Percentiles rank a stretch among this genome's conserved stretches.
Evolutionary conservation across 345 rosid species (phyloP).

Genomic region (Abelmoschus esculentus): DNA sequence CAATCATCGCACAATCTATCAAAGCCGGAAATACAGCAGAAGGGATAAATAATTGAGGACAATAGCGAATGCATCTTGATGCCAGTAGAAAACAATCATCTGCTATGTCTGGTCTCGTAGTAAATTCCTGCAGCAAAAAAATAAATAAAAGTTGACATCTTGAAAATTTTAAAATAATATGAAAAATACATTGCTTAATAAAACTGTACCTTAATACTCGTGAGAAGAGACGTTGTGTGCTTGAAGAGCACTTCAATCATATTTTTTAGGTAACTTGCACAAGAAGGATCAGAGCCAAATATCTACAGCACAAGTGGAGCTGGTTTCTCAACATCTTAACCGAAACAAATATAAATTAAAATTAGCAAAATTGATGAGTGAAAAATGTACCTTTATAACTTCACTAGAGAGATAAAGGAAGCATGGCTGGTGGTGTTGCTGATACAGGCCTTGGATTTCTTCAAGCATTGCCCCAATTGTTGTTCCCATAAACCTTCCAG

Average conservation of each 20-base stretch:
- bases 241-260: conserved; percentile 83
- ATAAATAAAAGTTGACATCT: neutral
- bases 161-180: conserved; percentile 6
- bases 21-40: conserved; percentile 70
- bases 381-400: conserved; percentile 76
- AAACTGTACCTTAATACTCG: conserved; percentile 66
- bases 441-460: conserved; percentile 85
- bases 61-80: conserved; percentile 93
- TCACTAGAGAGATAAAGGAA: conserved; percentile 98
- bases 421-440: conserved; percentile 94
- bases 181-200: conserved; percentile 3
- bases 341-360: neutral
- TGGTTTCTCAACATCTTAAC: conserved; percentile 7
- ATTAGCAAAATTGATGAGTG: conserved; percentile 1
- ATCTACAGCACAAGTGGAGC: conserved; percentile 44
- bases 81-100: conserved; percentile 97
- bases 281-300: conserved; percentile 93
- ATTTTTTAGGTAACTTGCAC: conserved; percentile 73
- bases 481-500: conserved; percentile 84
- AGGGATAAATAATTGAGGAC: conserved; percentile 78
- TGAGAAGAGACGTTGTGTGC: conserved; percentile 74
- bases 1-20: conserved; percentile 74
- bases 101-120: conserved; percentile 87
- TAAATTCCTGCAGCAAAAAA: conserved; percentile 61
- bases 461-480: conserved; percentile 93